Evolutionary conservation across 2,329 filamentous ascomycete species (phyloP).

Genomic region (Venturia effusa): DNA sequence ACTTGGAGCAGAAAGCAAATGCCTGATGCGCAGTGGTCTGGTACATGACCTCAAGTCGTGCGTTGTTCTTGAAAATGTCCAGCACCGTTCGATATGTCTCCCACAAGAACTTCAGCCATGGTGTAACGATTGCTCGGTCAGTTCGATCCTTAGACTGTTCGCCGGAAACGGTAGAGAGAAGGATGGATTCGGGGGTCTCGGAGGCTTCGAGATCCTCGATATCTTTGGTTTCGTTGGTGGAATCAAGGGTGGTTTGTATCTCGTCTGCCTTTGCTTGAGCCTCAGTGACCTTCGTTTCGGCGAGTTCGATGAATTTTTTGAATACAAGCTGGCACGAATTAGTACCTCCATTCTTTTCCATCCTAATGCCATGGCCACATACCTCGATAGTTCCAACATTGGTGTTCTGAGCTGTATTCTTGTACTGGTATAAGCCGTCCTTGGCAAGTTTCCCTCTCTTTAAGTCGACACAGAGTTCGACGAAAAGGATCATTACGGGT

Average conservation of each 20-base stretch:
- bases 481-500: conserved; percentile 96
- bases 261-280: conserved; percentile 95
- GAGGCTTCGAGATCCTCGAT: conserved; percentile 93
- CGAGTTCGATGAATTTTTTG: conserved; percentile 95
- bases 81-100: conserved; percentile 97
- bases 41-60: conserved; percentile 92
- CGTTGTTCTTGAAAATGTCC: conserved; percentile 98
- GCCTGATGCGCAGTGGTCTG: conserved; percentile 96
- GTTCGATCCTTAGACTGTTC: conserved; percentile 96
- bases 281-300: conserved; percentile 89
- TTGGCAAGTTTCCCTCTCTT: conserved; percentile 98
- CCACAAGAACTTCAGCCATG: conserved; percentile 99
- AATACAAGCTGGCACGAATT: conserved; percentile 71
- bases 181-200: conserved; percentile 95
- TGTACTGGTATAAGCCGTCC: conserved; percentile 98
- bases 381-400: conserved; percentile 97
- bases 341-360: conserved; percentile 1
- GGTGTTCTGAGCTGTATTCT: conserved; percentile 98
- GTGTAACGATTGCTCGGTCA: conserved; percentile 94
- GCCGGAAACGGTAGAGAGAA: conserved; percentile 93
- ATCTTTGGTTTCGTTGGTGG: conserved; percentile 58
- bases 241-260: conserved; percentile 78
- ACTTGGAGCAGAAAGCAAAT: conserved; percentile 98
- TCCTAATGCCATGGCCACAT: conserved; percentile 17
- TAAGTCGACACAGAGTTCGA: conserved; percentile 92